These are phyloP conservation scores for Blastocystis sp. DNA, from an alignment of 352 stramenopile species.

Conservation along the genomic window DNA sequence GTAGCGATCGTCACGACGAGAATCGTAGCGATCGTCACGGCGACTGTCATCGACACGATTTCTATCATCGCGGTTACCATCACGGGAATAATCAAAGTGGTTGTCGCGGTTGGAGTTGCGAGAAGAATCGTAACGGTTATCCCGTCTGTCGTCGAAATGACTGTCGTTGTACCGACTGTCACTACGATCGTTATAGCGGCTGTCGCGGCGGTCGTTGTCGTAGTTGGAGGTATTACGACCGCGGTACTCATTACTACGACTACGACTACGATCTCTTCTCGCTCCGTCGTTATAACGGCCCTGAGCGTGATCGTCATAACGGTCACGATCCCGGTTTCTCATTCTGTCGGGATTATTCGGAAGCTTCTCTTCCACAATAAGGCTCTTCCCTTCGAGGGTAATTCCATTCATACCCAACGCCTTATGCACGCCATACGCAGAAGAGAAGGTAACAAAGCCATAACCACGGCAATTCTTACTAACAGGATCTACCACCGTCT, in stretches of 20 bases:
- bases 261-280: neutral
- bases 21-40: no score
- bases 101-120: neutral
- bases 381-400: neutral
- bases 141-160: neutral
- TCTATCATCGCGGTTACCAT: no score
- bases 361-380: neutral
- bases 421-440: neutral
- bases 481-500: neutral
- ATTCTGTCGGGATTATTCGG: neutral
- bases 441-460: slow-evolving; percentile 10
- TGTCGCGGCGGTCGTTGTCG: neutral
- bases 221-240: neutral
- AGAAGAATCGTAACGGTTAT: no score
- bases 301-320: neutral
- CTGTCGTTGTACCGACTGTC: no score
- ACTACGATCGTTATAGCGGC: neutral
- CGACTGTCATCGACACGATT: no score
- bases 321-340: neutral
- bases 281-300: neutral
- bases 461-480: neutral
- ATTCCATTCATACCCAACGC: neutral
- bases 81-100: neutral
- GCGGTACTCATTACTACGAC: neutral
- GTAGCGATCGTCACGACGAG: no score